These are phyloP conservation scores for Aspergillus intermedius DNA, from an alignment of 2,329 filamentous ascomycete species.

Conservation along the genomic window DNA sequence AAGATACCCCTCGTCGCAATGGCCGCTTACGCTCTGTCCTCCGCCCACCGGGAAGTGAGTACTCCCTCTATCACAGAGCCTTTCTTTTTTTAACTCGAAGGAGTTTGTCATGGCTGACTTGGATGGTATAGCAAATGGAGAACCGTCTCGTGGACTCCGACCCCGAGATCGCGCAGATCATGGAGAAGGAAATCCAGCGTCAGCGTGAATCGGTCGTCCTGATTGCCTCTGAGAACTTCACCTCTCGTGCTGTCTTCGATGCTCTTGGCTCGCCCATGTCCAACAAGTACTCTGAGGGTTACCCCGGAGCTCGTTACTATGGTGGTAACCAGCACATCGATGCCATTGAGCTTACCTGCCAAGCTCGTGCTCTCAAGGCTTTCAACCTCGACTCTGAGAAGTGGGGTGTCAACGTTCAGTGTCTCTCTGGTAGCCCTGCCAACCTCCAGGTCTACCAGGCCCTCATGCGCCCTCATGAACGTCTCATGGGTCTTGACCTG, in stretches of 20 bases:
- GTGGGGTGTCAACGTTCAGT: slow-evolving; percentile 99
- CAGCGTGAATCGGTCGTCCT: slow-evolving; percentile 98
- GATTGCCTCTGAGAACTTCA: slow-evolving; percentile 99
- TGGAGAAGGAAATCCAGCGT: slow-evolving; percentile 93
- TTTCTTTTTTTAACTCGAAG: slow-evolving; percentile 5
- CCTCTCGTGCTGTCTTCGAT: slow-evolving; percentile 95
- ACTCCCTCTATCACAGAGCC: slow-evolving; percentile 2
- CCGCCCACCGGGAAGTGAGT: slow-evolving; percentile 60
- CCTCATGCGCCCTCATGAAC: slow-evolving; percentile 83
- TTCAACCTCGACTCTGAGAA: slow-evolving; percentile 80
- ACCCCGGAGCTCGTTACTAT: slow-evolving; percentile 97
- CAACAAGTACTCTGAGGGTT: slow-evolving; percentile 99
- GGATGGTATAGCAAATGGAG: slow-evolving; percentile 72
- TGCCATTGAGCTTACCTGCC: slow-evolving; percentile 89
- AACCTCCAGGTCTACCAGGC: slow-evolving; percentile 98
- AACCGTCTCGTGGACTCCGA: slow-evolving; percentile 87
- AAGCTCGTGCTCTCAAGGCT: slow-evolving; percentile 82
- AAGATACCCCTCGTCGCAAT: slow-evolving; percentile 26
- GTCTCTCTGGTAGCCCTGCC: slow-evolving; percentile 83
- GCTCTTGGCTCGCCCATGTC: slow-evolving; percentile 90
- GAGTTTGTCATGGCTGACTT: slow-evolving; percentile 26
- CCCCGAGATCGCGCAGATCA: slow-evolving; percentile 91
- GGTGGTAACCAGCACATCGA: slow-evolving; percentile 99
- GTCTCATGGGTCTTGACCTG: slow-evolving; percentile 93
- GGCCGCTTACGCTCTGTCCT: slow-evolving; percentile 56